Base-by-base conservation (phyloP, 2,329 filamentous ascomycete species). In the Epichloe typhina region DNA sequence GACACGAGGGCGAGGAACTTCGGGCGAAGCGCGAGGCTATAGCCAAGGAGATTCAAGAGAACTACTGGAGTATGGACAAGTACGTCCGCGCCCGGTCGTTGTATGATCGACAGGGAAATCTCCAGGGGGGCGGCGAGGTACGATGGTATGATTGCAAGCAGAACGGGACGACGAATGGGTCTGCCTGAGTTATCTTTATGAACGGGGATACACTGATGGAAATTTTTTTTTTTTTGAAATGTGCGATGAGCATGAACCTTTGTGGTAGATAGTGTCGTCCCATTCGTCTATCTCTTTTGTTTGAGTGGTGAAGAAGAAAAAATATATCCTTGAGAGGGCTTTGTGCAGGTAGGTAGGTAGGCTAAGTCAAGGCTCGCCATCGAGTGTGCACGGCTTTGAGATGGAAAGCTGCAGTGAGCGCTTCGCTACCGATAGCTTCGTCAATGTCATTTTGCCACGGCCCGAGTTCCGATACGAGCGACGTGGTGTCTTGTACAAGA, bases 11-110 rank as follows among this genome's bases (percentile, higher is more conserved):
- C 23, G 55, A 57, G 42, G 60, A 67, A 6, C 45, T 50, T 42
- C 47, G 41, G 3, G 43, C 19, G 3, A 61, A 74, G 59, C 69
- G 82, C 52, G 65, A 71, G 35, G 62, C 65, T 2, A 43, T 83
- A 23, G 74, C 76, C 2, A 69, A 72, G 50, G 59, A 72, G 49
- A 58, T 87, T 53, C 66, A 72, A 49, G 64, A 68, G 38, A 84
- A 83, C 53, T 88, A 86, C 66, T 88, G 84, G 84, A 71, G 76
- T 54, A 63, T 87, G 50, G 84, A 88, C 65, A 80, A 81, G 2
- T 84, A 82, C 60, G 62, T 86, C 17, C 71, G 84, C 35, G 80
- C 82, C 21, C 69, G 74, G 57, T 77, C 75, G 19, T 61, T 80
- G 55, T 85, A 84, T 56, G 83, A 87, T 63, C 72, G 83, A 3